A percentile compares a stretch with the other conserved stretches of the same genome.
phyloP scores from a whole-genome alignment of 116 monocot species.

The Iris pallida region DNA sequence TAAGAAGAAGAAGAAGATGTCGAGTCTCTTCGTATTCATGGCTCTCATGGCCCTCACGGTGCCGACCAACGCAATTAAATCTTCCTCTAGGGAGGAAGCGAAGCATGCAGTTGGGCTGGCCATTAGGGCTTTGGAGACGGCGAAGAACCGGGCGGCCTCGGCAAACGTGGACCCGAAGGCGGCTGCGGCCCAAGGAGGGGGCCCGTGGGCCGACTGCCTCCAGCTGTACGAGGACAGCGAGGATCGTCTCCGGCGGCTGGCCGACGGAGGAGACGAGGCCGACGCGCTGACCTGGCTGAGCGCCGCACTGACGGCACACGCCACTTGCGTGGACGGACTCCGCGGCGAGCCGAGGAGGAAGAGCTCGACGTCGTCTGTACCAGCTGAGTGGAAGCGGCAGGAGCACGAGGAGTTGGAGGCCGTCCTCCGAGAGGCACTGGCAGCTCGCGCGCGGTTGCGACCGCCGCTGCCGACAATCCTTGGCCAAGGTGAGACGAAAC shows the following conservation, averaged over 20 bases:
- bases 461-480: too few relatives aligned
- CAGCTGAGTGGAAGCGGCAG: too few relatives aligned
- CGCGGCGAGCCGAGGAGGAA: neutral
- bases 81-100: neutral
- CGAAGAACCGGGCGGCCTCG: neutral
- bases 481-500: too few relatives aligned
- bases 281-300: conserved; percentile 5
- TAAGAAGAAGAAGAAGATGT: too few relatives aligned
- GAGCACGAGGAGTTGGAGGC: neutral
- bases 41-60: too few relatives aligned
- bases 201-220: conserved; percentile 5
- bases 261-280: neutral
- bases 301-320: neutral
- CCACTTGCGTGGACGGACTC: conserved; percentile 8
- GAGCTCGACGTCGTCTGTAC: too few relatives aligned
- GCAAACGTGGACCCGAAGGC: neutral
- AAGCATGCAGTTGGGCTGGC: neutral
- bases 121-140: neutral
- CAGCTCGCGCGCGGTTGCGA: neutral
- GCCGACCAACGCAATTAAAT: too few relatives aligned
- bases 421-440: neutral
- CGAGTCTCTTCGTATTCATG: too few relatives aligned
- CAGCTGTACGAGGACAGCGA: conserved; percentile 7
- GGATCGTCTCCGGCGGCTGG: conserved; percentile 5
- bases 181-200: neutral